Evolutionary conservation across 768 basidiomycete genomes (phyloP), one percentile per base, ranked within the genome.

Genomic region (Lactifluus volemus): DNA sequence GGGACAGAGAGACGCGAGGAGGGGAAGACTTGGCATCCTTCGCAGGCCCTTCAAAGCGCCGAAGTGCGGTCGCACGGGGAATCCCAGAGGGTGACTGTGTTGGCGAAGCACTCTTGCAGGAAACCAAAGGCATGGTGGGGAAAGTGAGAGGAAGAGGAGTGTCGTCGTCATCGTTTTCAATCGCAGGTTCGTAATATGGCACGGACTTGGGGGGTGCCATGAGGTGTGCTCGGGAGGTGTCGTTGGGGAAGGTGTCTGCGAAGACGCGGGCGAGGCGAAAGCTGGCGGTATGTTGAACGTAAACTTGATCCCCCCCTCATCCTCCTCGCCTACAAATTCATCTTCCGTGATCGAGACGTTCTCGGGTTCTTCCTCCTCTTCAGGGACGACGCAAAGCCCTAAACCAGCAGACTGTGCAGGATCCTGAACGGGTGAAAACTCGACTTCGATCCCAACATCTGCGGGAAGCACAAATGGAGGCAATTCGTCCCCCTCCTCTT

Each of bases 301-400:
- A 66, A 90, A 89, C 63, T 79, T 83, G 68, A 91, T 87, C 5
- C 88, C 89, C 34, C 84, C 75, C 45, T 77, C 82, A 47, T 81
- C 80, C 58, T 71, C 74, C 53, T 85, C 81, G 34, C 84, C 84
- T 57, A 83, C 77, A 65, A 83, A 78, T 47, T 82, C 79, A 21
- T 77, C 77, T 14, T 79, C 79, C 29, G 75, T 75, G 14, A 56
- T 60, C 5, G 64, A 45, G 17, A 11, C 7, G 4, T 70, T 69
- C 44, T 74, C 72, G 3, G 72, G 69, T 44, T 36, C 34, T 36
- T 25, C 25, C 32, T 82, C 77, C 61, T 79, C 80, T 59, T 80
- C 78, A 30, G 73, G 68, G 2, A 81, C 77, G 30, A 70, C 68
- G 36, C 73, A 74, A 36, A 82, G 73, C 9, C 62, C 70, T 29